These are phyloP conservation scores for Talaromyces sp. DNA, from an alignment of 2,329 filamentous ascomycete genomes.

Conservation along the genomic window DNA sequence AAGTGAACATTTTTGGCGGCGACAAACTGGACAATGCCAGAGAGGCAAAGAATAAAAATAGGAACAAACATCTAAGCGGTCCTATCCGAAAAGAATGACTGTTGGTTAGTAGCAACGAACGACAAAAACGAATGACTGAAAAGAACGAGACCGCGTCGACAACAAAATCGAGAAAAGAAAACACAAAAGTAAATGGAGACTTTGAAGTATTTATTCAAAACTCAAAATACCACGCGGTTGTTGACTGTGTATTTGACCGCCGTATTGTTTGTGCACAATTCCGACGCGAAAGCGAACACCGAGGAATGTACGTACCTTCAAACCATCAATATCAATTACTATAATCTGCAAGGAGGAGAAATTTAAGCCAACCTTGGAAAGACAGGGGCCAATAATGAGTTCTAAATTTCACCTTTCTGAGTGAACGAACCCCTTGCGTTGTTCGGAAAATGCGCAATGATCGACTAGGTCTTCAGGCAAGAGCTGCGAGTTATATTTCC, in stretches of 20 bases:
- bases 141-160: conserved; percentile 3
- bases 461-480: neutral
- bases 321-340: neutral
- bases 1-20: conserved; percentile 36
- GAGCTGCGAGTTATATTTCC: neutral
- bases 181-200: too few species aligned
- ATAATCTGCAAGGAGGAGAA: neutral
- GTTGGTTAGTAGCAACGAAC: conserved; percentile 6
- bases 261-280: conserved; percentile 6
- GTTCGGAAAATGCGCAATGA: neutral
- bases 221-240: neutral
- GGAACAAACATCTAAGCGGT: conserved; percentile 2
- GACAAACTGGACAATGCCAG: conserved; percentile 10
- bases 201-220: neutral
- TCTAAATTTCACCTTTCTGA: neutral
- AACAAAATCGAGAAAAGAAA: conserved; percentile 6
- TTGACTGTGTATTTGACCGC: neutral
- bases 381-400: neutral
- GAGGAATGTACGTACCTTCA: neutral
- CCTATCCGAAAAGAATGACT: conserved; percentile 3
- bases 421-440: neutral
- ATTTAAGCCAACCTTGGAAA: neutral
- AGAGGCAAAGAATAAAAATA: neutral
- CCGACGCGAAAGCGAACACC: conserved; percentile 2
- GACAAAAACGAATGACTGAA: neutral